A percentile compares a stretch with the other conserved stretches of the same genome.
Evolutionary conservation across 1,284 basidiomycete species (phyloP).

Genomic region (Cystobasidium sp.): DNA sequence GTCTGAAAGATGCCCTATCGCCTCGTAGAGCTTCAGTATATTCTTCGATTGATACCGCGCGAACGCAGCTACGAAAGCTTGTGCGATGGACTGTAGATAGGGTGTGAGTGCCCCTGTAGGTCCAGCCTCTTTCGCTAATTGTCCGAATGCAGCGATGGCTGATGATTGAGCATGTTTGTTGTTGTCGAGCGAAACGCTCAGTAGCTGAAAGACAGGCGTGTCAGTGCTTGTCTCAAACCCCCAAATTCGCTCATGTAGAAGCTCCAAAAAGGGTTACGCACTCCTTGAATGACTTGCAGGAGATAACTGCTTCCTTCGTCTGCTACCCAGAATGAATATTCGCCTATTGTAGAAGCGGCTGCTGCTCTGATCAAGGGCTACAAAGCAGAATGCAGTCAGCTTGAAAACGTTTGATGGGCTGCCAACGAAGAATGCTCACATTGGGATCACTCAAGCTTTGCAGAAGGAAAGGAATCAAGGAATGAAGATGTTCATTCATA

Average conservation of each 20-base stretch:
- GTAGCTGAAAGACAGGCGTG: constrained; percentile 64
- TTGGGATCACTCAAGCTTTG: constrained; percentile 88
- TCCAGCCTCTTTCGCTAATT: constrained; percentile 96
- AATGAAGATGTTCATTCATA: constrained; percentile 90
- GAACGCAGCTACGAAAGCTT: constrained; percentile 94
- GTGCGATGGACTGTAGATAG: constrained; percentile 90
- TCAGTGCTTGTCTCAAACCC: neutral
- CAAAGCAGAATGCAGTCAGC: neutral
- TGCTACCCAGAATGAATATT: constrained; percentile 93
- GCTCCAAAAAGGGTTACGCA: constrained; percentile 63
- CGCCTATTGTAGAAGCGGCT: constrained; percentile 98
- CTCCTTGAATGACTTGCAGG: constrained; percentile 95
- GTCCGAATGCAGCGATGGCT: constrained; percentile 97
- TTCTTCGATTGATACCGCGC: constrained; percentile 99
- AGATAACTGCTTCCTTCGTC: constrained; percentile 85
- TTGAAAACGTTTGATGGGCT: constrained; percentile 22
- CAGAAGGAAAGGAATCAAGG: constrained; percentile 89
- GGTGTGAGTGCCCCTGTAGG: constrained; percentile 72
- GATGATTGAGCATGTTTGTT: constrained; percentile 99
- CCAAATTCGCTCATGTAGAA: no score
- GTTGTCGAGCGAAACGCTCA: constrained; percentile 95
- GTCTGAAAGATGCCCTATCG: constrained; percentile 95
- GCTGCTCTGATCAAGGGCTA: constrained; percentile 96
- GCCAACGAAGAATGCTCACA: constrained; percentile 60
- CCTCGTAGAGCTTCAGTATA: constrained; percentile 96